phyloP scores from a whole-genome alignment of 768 basidiomycete genomes.

The Coprinopsis sp. region DNA sequence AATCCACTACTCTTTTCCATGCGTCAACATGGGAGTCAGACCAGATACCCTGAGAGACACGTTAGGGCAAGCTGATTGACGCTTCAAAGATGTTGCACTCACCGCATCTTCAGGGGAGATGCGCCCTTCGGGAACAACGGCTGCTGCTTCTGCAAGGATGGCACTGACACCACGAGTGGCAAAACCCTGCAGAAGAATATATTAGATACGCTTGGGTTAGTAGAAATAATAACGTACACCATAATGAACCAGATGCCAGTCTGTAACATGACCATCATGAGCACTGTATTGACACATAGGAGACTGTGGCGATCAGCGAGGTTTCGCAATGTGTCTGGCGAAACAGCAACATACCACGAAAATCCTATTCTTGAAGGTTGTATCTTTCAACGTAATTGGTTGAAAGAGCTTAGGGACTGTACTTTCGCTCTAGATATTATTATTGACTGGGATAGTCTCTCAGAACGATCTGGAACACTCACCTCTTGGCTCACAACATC shows the following conservation, averaged over 20 bases:
- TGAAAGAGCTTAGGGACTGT: slow-evolving; percentile 56
- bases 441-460: slow-evolving; percentile 5
- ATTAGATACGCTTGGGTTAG: not conserved
- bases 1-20: slow-evolving; percentile 67
- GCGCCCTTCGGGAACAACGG: slow-evolving; percentile 69
- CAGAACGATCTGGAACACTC: not conserved
- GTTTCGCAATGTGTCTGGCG: not conserved
- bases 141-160: slow-evolving; percentile 71
- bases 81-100: slow-evolving; percentile 7
- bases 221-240: slow-evolving; percentile 41
- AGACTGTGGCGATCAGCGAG: slow-evolving; percentile 32
- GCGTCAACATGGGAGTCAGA: slow-evolving; percentile 68
- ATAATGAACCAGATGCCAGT: slow-evolving; percentile 81
- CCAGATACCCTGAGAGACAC: slow-evolving; percentile 56
- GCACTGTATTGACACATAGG: slow-evolving; percentile 85
- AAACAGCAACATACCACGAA: slow-evolving; percentile 45
- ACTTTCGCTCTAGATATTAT: slow-evolving; percentile 31
- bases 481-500: slow-evolving; percentile 13
- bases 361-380: slow-evolving; percentile 71
- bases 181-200: slow-evolving; percentile 37
- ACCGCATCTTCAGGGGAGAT: slow-evolving; percentile 76
- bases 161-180: slow-evolving; percentile 69
- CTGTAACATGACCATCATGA: slow-evolving; percentile 69
- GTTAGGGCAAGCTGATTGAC: not conserved
- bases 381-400: slow-evolving; percentile 54